Evolutionary conservation across 441 rosid species (phyloP).

Genomic region (Adansonia madagascariensis): DNA sequence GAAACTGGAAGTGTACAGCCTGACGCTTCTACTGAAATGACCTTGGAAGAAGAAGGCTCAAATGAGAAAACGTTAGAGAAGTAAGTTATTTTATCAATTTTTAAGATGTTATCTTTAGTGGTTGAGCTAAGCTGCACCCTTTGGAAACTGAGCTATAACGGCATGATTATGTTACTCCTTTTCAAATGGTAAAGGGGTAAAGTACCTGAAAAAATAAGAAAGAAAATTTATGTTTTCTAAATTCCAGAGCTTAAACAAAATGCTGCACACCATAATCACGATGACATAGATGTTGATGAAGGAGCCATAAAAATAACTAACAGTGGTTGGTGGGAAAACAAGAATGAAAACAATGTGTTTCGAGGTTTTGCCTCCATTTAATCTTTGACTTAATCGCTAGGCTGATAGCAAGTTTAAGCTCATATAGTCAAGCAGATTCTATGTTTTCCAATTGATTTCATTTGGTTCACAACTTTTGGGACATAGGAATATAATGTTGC

Average conservation of each 20-base stretch:
- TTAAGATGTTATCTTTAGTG: constrained; percentile 1
- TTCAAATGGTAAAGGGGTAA: background rate
- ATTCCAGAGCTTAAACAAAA: background rate
- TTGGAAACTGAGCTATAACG: background rate
- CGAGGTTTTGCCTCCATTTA: constrained; percentile 14
- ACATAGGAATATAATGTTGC: background rate
- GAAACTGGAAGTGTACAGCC: constrained; percentile 36
- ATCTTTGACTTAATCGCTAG: constrained; percentile 2
- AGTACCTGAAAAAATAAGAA: background rate
- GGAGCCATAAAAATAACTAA: background rate
- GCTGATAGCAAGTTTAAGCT: background rate
- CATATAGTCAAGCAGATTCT: background rate
- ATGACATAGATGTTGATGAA: background rate
- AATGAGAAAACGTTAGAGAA: constrained; percentile 40
- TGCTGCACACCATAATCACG: background rate
- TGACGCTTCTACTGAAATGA: constrained; percentile 35
- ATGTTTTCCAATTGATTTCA: background rate
- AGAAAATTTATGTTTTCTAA: background rate
- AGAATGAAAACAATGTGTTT: background rate
- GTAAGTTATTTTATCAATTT: constrained; percentile 42
- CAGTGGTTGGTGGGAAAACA: background rate
- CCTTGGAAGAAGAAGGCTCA: constrained; percentile 40
- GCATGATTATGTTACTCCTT: background rate
- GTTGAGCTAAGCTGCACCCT: constrained; percentile 16
- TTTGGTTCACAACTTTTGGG: constrained; percentile 8